A percentile compares a stretch with the other conserved stretches of the same genome.
These are phyloP conservation scores for Solanum chilense DNA, from an alignment of 257 asterid genomes.

Conservation along the genomic window DNA sequence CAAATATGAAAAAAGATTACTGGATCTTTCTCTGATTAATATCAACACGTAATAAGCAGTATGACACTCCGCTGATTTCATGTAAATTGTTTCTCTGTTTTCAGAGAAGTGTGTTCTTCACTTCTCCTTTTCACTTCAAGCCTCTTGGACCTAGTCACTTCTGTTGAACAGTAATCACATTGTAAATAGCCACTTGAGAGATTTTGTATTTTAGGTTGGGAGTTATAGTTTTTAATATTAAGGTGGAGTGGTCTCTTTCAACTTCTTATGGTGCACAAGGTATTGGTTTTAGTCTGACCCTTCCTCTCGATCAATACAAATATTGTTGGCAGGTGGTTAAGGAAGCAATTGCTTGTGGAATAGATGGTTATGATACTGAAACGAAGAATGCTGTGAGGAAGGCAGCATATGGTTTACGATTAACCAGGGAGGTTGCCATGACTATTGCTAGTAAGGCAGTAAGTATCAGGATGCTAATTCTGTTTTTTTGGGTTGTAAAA, in stretches of 20 bases:
- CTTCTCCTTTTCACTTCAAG: neutral
- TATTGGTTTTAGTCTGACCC: neutral
- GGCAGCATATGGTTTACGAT: conserved; percentile 88
- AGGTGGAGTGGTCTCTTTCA: neutral
- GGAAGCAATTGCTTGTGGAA: conserved; percentile 80
- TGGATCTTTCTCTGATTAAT: neutral
- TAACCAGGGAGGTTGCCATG: conserved; percentile 85
- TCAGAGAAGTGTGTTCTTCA: neutral
- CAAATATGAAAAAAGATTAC: neutral
- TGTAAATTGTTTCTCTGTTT: neutral
- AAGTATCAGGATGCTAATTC: conserved; percentile 22
- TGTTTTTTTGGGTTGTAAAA: neutral
- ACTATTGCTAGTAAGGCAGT: conserved; percentile 87
- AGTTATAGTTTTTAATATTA: neutral
- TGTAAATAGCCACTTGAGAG: neutral
- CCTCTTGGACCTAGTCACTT: neutral
- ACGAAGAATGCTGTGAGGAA: conserved; percentile 67
- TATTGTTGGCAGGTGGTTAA: conserved; percentile 50
- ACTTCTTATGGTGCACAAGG: neutral
- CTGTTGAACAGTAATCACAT: neutral
- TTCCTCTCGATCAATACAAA: neutral
- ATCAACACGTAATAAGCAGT: neutral
- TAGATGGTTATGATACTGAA: conserved; percentile 71
- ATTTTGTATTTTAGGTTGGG: neutral
- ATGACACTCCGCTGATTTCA: neutral